Evolutionary conservation across 75 land plant species (phyloP).

Genomic region (Cunninghamia lanceolata): DNA sequence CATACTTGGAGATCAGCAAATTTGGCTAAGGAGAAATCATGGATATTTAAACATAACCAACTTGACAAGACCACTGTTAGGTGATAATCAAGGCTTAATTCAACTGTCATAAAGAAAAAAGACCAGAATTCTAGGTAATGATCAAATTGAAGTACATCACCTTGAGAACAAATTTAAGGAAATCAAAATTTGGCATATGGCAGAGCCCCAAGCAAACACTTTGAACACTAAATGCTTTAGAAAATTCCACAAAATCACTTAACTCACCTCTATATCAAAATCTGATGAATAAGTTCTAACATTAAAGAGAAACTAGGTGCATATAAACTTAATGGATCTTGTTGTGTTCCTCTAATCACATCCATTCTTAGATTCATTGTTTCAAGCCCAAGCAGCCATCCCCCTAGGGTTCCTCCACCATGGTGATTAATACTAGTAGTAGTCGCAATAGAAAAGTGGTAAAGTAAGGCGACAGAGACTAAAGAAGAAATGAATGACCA

Average conservation of each 20-base stretch:
- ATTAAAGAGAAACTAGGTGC: conserved; percentile 6
- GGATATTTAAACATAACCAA: not conserved
- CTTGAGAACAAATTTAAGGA: not conserved
- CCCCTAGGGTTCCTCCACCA: not conserved
- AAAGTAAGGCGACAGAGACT: not conserved
- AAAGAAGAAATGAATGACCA: not conserved
- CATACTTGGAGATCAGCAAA: not conserved
- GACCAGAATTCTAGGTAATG: not conserved
- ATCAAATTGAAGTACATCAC: not conserved
- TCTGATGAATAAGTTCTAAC: not conserved
- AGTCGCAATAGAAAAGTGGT: not conserved
- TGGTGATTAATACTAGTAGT: not conserved
- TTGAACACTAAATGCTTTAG: not conserved
- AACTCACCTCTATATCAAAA: conserved; percentile 7
- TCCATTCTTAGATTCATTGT: not conserved
- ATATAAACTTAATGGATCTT: not conserved
- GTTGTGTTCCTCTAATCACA: not conserved
- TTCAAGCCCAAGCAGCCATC: conserved; percentile 5
- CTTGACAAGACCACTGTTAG: not conserved
- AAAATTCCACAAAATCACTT: not conserved
- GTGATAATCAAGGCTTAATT: not conserved
- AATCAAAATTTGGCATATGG: not conserved
- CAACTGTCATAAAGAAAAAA: not conserved
- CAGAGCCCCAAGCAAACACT: not conserved
- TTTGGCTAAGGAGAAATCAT: not conserved